Conservation (phyloP, 768 basidiomycete genomes). For the Rhizopogon rudus region DNA sequence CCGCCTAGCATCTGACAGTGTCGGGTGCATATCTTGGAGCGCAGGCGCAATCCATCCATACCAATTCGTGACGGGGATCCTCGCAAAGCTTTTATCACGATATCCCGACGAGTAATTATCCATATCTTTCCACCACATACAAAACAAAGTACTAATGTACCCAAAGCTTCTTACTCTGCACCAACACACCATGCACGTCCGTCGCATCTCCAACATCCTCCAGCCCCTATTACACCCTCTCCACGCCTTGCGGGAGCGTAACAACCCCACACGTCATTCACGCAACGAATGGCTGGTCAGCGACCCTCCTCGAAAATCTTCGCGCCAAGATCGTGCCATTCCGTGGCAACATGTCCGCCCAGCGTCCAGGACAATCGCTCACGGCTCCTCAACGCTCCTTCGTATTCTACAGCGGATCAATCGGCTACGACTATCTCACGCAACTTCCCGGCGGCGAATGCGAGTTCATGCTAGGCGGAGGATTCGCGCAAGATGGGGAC, state of each 20-base stretch:
- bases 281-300: slow-evolving; percentile 80
- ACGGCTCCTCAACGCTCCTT: slow-evolving; percentile 47
- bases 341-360: slow-evolving; percentile 60
- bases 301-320: slow-evolving; percentile 63
- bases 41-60: slow-evolving; percentile 71
- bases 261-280: slow-evolving; percentile 65
- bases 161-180: slow-evolving; percentile 52
- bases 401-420: slow-evolving; percentile 44
- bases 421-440: slow-evolving; percentile 63
- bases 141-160: neutral
- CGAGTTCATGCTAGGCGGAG: slow-evolving; percentile 65
- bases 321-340: slow-evolving; percentile 59
- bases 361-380: slow-evolving; percentile 42
- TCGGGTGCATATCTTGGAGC: slow-evolving; percentile 46
- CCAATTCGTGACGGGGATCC: slow-evolving; percentile 59
- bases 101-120: slow-evolving; percentile 41
- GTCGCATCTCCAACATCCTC: slow-evolving; percentile 32
- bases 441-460: slow-evolving; percentile 43
- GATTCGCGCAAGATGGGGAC: slow-evolving; percentile 32
- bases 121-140: neutral
- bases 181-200: slow-evolving; percentile 56
- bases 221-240: slow-evolving; percentile 42
- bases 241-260: slow-evolving; percentile 57
- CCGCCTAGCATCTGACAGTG: slow-evolving; percentile 36
- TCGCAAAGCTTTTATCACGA: slow-evolving; percentile 44